Conservation (phyloP, 805 yeast species). For the Candida cerambycidarum region DNA sequence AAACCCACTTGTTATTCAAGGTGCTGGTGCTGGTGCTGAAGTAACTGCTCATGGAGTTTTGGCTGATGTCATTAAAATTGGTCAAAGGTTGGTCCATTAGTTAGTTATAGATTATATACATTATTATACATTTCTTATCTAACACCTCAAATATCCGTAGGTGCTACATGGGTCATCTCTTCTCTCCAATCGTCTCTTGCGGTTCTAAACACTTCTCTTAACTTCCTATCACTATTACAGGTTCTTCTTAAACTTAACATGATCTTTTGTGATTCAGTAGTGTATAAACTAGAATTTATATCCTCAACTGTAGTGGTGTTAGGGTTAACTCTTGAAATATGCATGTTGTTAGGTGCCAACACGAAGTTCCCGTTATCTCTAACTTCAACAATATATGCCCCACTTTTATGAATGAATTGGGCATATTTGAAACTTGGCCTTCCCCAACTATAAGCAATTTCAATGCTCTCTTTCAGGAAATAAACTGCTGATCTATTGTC, state of each 20-base stretch:
- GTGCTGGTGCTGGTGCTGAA: constrained; percentile 91
- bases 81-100: constrained; percentile 69
- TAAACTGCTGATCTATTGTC: constrained; percentile 77
- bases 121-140: neutral
- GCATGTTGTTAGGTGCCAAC: constrained; percentile 84
- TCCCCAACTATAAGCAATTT: constrained; percentile 90
- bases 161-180: constrained; percentile 17
- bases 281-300: constrained; percentile 24
- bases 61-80: constrained; percentile 89
- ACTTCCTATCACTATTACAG: constrained; percentile 51
- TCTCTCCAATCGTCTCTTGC: constrained; percentile 38
- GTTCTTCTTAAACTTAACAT: constrained; percentile 66
- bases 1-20: constrained; percentile 92
- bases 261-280: constrained; percentile 68
- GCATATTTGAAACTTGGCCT: constrained; percentile 75
- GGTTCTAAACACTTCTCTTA: constrained; percentile 55
- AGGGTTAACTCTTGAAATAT: constrained; percentile 64
- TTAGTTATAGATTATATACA: too few species aligned
- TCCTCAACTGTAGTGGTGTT: constrained; percentile 23
- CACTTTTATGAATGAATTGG: constrained; percentile 88
- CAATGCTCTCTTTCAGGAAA: constrained; percentile 54
- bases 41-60: constrained; percentile 81
- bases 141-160: constrained; percentile 13
- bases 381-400: constrained; percentile 86
- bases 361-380: constrained; percentile 75